phyloP scores from a whole-genome alignment of 2,329 filamentous ascomycete genomes.

The Fusarium camptoceras region DNA sequence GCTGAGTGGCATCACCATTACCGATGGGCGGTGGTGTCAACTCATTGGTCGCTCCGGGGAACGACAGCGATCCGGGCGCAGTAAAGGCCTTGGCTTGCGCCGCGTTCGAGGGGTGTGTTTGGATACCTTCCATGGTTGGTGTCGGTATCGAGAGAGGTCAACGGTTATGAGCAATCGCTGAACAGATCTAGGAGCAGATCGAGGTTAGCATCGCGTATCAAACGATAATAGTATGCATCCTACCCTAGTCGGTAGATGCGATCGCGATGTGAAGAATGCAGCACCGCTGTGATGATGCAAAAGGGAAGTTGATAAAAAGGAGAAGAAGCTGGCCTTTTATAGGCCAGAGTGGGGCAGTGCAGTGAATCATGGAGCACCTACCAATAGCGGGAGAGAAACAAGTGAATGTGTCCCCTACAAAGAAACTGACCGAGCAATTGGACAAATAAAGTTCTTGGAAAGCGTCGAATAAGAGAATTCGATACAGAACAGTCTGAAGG shows the following conservation, averaged over 20 bases:
- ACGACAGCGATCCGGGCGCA: constrained; percentile 90
- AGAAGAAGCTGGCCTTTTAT: constrained; percentile 46
- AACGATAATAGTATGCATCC: constrained; percentile 23
- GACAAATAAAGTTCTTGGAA: constrained; percentile 31
- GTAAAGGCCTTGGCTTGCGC: constrained; percentile 96
- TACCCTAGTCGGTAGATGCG: constrained; percentile 39
- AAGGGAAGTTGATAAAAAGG: constrained; percentile 36
- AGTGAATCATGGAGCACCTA: constrained; percentile 57
- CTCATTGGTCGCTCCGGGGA: constrained; percentile 85
- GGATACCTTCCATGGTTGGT: constrained; percentile 84
- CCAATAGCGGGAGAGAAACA: constrained; percentile 92
- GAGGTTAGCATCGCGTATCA: constrained; percentile 43
- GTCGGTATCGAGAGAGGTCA: constrained; percentile 39
- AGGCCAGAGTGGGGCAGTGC: constrained; percentile 38
- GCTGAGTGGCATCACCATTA: constrained; percentile 68
- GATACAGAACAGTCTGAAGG: constrained; percentile 36
- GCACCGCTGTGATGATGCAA: constrained; percentile 35
- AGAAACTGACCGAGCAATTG: constrained; percentile 50
- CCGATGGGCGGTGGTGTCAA: constrained; percentile 79
- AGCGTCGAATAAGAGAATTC: constrained; percentile 37
- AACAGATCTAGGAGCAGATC: constrained; percentile 51
- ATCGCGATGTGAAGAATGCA: constrained; percentile 14
- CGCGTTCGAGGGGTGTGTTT: constrained; percentile 91
- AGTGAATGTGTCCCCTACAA: constrained; percentile 93
- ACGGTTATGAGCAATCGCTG: constrained; percentile 39